phyloP scores from a whole-genome alignment of 2,329 filamentous ascomycete species.

The Hypocrella siamensis region DNA sequence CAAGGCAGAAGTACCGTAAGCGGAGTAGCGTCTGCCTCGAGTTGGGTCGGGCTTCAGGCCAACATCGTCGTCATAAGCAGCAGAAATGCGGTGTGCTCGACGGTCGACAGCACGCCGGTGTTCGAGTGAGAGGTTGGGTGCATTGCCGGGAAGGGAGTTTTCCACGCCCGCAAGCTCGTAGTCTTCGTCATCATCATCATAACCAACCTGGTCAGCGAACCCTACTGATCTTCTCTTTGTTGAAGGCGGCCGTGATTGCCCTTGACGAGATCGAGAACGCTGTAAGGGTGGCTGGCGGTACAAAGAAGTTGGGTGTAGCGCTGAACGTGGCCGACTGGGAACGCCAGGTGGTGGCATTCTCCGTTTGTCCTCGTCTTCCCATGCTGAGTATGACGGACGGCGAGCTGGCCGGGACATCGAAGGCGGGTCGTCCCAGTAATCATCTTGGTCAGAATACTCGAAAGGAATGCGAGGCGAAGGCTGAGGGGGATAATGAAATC shows the following conservation, averaged over 20 bases:
- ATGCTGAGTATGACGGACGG: constrained; percentile 26
- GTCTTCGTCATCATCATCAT: constrained; percentile 26
- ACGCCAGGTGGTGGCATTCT: constrained; percentile 33
- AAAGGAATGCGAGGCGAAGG: constrained; percentile 2
- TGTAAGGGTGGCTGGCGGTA: constrained; percentile 13
- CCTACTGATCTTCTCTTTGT: constrained; percentile 14
- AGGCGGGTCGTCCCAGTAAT: constrained; percentile 24
- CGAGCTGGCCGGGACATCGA: constrained; percentile 16
- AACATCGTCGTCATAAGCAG: constrained; percentile 22
- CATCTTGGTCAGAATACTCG: constrained; percentile 19
- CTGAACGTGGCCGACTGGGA: constrained; percentile 19
- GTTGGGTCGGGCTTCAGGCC: constrained; percentile 23
- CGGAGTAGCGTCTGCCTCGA: constrained; percentile 22
- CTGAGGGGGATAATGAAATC: constrained; percentile 12
- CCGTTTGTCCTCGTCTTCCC: constrained; percentile 26
- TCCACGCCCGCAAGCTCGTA: constrained; percentile 20
- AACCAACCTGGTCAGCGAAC: constrained; percentile 14
- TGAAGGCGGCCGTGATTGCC: constrained; percentile 15
- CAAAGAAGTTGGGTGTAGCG: constrained; percentile 12
- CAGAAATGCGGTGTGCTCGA: constrained; percentile 18
- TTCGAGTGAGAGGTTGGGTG: constrained; percentile 18
- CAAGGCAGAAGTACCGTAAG: constrained; percentile 20
- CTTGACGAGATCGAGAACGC: constrained; percentile 9
- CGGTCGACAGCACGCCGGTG: constrained; percentile 15
- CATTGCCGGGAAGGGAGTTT: constrained; percentile 22